Conservation (phyloP, 768 basidiomycete genomes). For the Russula earlei region DNA sequence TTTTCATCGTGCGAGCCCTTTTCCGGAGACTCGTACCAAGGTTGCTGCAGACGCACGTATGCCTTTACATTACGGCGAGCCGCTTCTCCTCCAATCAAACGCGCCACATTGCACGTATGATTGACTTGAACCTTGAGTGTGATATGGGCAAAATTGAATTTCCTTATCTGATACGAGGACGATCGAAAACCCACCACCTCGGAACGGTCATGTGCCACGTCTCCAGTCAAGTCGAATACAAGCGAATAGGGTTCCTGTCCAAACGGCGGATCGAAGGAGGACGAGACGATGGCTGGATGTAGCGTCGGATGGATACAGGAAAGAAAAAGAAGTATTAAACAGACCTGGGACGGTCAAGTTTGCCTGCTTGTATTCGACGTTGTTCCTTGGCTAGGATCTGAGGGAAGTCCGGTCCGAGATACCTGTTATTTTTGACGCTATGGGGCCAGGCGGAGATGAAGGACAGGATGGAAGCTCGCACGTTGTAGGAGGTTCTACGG, state of each 20-base stretch:
- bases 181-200: slow-evolving; percentile 48
- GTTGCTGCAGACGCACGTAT: slow-evolving; percentile 67
- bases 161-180: not conserved
- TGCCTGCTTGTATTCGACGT: slow-evolving; percentile 73
- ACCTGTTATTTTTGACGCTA: slow-evolving; percentile 34
- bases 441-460: slow-evolving; percentile 21
- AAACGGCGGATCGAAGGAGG: slow-evolving; percentile 61
- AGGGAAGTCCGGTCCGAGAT: slow-evolving; percentile 69
- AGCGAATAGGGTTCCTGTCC: slow-evolving; percentile 64
- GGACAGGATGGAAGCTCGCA: slow-evolving; percentile 28
- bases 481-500: slow-evolving; percentile 67
- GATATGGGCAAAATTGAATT: not conserved
- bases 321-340: not conserved
- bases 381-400: slow-evolving; percentile 53
- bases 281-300: slow-evolving; percentile 50
- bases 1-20: slow-evolving; percentile 62
- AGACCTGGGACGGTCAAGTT: slow-evolving; percentile 68
- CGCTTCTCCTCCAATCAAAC: slow-evolving; percentile 64
- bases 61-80: slow-evolving; percentile 71
- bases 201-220: slow-evolving; percentile 62
- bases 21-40: slow-evolving; percentile 66
- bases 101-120: slow-evolving; percentile 60
- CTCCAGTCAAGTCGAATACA: slow-evolving; percentile 82
- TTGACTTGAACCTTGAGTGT: slow-evolving; percentile 63
- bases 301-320: slow-evolving; percentile 11